Base-by-base conservation (phyloP, 2,329 filamentous ascomycete species). In the Sphaceloma murrayae region DNA sequence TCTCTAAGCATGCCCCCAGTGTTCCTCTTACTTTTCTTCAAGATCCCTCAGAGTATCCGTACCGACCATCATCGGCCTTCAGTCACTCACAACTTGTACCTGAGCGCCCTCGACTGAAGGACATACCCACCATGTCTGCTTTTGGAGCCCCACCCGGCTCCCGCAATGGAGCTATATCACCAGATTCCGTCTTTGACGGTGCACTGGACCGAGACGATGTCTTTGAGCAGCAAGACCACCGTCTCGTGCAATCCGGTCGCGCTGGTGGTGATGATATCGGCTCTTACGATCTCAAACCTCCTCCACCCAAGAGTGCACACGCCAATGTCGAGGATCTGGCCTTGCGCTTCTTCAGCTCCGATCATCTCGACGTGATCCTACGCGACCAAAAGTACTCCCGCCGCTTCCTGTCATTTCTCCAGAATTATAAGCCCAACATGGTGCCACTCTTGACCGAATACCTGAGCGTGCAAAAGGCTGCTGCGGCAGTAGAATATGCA, bases 341-440 rank as follows among this genome's bases (percentile, higher is more conserved):
- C 1, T 52, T 56, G n/a, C 58, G 61, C 11, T 56, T 68, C 43
- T 67, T 67, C 50, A 67, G 65, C 1, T 48, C 51, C 30, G 62
- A 63, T n/a, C 64, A 69, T 51, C 57, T 69, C 4, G 57, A 65
- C 38, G 30, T 58, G n/a, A 62, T 68, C 17, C 55, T 69, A 14
- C 58, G 57, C 14, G 61, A 67, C 49, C 57, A 58, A 7, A 49
- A 53, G 4, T 55, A 58, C 24, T 54, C 61, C 18, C 46, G 56
- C 10, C 56, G 58, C 7, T 65, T 68, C 46, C 55, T 57, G 8
- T 53, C 55, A 7, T 68, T 68, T 48, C 51, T 69, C 7, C 54
- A 60, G 8, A 56, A 57, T 38, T 67, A 67, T 48, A 57, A 57
- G 33, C 60, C 64, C 5, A 51, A 61, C 16, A 52, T 59, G 16